Percentiles rank a stretch among this genome's conserved stretches.
Conservation (phyloP, 495 filamentous ascomycete species). For the Cudoniella acicularis region DNA sequence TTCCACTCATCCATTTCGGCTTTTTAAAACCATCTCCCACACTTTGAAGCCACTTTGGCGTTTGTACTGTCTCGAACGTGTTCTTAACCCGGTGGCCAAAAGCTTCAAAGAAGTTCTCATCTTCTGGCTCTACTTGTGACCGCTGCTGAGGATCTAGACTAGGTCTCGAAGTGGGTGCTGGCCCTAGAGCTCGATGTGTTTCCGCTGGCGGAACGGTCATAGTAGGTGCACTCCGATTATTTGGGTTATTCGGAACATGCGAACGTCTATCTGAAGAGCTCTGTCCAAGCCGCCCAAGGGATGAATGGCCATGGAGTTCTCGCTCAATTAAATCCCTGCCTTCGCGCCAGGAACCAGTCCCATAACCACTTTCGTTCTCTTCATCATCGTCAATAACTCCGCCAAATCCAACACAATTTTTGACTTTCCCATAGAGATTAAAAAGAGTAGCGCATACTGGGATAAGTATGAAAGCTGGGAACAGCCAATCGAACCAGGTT, state of each 20-base stretch:
- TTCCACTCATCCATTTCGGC: conserved; percentile 81
- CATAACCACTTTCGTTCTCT: conserved; percentile 59
- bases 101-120: conserved; percentile 76
- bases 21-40: conserved; percentile 61
- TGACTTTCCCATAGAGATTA: conserved; percentile 80
- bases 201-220: conserved; percentile 19
- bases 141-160: conserved; percentile 26
- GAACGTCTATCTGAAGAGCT: conserved; percentile 6
- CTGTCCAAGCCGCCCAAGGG: conserved; percentile 37
- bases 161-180: conserved; percentile 9
- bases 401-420: conserved; percentile 72
- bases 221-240: conserved; percentile 22
- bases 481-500: conserved; percentile 79
- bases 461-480: conserved; percentile 80
- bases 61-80: conserved; percentile 80
- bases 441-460: conserved; percentile 81
- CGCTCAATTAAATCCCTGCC: conserved; percentile 90
- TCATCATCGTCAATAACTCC: conserved; percentile 71
- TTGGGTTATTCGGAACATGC: conserved; percentile 21
- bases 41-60: conserved; percentile 74
- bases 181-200: conserved; percentile 13
- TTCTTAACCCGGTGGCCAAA: conserved; percentile 85
- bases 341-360: conserved; percentile 87
- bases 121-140: conserved; percentile 47
- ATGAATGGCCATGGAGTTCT: conserved; percentile 66